These are phyloP conservation scores for Acrocalymma vagum DNA, from an alignment of 2,329 filamentous ascomycete genomes.

Conservation along the genomic window DNA sequence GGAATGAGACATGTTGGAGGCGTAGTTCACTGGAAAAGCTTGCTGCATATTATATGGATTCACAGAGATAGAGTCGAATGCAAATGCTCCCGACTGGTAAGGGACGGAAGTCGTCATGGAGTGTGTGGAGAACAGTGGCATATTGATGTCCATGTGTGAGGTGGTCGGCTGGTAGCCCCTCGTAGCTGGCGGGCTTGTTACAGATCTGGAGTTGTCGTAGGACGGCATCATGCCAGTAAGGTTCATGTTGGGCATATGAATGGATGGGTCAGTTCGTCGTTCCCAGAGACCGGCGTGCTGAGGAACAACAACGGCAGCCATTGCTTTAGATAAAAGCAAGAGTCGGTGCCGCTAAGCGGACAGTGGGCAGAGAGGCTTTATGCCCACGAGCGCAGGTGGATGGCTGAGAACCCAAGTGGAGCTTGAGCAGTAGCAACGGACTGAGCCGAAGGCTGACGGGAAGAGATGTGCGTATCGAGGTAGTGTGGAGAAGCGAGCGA, in stretches of 20 bases:
- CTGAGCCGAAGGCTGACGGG: slow-evolving; percentile 31
- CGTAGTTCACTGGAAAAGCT: slow-evolving; percentile 36
- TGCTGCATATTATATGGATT: slow-evolving; percentile 50
- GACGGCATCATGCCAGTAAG: slow-evolving; percentile 37
- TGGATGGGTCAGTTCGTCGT: slow-evolving; percentile 36
- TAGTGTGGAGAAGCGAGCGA: slow-evolving; percentile 22
- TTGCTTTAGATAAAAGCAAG: slow-evolving; percentile 36
- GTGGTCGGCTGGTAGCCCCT: slow-evolving; percentile 40
- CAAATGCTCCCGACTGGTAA: slow-evolving; percentile 46
- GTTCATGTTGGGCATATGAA: slow-evolving; percentile 41
- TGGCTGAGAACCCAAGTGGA: slow-evolving; percentile 24
- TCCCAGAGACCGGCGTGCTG: slow-evolving; percentile 46
- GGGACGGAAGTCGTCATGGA: slow-evolving; percentile 38
- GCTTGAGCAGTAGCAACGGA: slow-evolving; percentile 28
- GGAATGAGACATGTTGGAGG: slow-evolving; percentile 31
- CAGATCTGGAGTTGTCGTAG: slow-evolving; percentile 38
- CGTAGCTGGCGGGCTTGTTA: slow-evolving; percentile 32
- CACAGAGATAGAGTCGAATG: slow-evolving; percentile 41
- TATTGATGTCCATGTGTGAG: slow-evolving; percentile 42
- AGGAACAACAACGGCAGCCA: slow-evolving; percentile 48
- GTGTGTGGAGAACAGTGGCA: slow-evolving; percentile 44
- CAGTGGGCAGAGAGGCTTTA: slow-evolving; percentile 29
- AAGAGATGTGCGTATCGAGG: slow-evolving; percentile 31
- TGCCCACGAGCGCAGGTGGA: slow-evolving; percentile 22
- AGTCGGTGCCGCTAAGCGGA: slow-evolving; percentile 24